phyloP scores from a whole-genome alignment of 306 rosid genomes.

The Acacia confusa region DNA sequence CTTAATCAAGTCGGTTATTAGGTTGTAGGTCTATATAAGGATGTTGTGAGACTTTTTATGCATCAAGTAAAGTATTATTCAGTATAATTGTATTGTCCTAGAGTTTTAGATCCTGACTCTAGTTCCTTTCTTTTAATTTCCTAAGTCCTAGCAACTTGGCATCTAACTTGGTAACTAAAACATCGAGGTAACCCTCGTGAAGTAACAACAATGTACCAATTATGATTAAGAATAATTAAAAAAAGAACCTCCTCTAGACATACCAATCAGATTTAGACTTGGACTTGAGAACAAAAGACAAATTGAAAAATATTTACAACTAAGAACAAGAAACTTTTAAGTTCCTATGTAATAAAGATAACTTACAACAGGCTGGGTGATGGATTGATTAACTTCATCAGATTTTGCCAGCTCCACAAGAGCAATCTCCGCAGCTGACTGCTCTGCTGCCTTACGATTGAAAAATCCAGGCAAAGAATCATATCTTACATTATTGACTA shows the following conservation, averaged over 20 bases:
- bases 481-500: slow-evolving; percentile 58
- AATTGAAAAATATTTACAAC: not conserved
- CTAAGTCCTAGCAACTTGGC: too few relatives aligned
- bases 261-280: slow-evolving; percentile 13
- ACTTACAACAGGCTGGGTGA: slow-evolving; percentile 83
- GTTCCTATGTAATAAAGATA: slow-evolving; percentile 9
- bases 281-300: slow-evolving; percentile 1
- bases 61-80: too few relatives aligned
- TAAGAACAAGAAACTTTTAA: slow-evolving; percentile 12
- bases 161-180: not conserved
- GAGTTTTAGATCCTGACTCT: too few relatives aligned
- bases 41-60: too few relatives aligned
- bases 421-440: slow-evolving; percentile 97
- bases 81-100: too few relatives aligned
- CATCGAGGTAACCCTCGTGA: not conserved
- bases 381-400: slow-evolving; percentile 51
- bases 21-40: too few relatives aligned
- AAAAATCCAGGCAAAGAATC: slow-evolving; percentile 76
- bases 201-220: not conserved
- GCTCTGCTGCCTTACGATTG: slow-evolving; percentile 91
- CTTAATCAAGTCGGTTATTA: too few relatives aligned
- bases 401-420: slow-evolving; percentile 69
- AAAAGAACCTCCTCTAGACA: not conserved
- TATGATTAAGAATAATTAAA: not conserved
- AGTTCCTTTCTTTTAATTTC: too few relatives aligned